These are phyloP conservation scores for Noccaea bulbosa DNA, from an alignment of 345 rosid species.

Conservation along the genomic window DNA sequence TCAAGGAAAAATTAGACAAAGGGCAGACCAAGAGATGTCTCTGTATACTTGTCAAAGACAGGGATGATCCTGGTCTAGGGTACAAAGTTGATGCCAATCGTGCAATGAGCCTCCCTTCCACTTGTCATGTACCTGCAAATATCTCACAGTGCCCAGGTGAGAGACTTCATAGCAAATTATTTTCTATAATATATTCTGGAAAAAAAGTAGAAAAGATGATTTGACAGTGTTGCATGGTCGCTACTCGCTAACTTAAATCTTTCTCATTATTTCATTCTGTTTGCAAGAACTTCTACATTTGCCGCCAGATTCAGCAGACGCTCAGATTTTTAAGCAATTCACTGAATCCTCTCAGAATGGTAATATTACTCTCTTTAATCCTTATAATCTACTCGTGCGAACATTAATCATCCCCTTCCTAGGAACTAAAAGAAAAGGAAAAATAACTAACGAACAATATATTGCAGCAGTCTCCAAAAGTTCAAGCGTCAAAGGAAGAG, in stretches of 20 bases:
- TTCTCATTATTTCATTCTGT: slow-evolving; percentile 23
- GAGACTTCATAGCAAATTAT: not conserved
- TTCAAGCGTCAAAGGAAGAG: slow-evolving; percentile 35
- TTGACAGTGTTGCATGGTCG: not conserved
- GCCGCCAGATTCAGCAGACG: slow-evolving; percentile 44
- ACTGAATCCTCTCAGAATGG: slow-evolving; percentile 28
- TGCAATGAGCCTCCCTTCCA: slow-evolving; percentile 48
- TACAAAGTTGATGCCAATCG: slow-evolving; percentile 51
- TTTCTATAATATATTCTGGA: not conserved
- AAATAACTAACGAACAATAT: not conserved
- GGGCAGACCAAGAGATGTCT: slow-evolving; percentile 50
- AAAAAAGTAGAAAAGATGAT: not conserved
- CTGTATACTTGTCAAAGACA: slow-evolving; percentile 47
- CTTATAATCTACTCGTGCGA: not conserved
- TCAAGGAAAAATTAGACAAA: slow-evolving; percentile 36
- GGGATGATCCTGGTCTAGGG: slow-evolving; percentile 49
- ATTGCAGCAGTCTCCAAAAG: slow-evolving; percentile 32
- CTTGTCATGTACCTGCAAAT: slow-evolving; percentile 47
- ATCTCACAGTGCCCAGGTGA: slow-evolving; percentile 50
- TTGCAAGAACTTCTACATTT: slow-evolving; percentile 47
- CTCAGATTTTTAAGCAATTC: slow-evolving; percentile 46
- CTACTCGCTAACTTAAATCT: not conserved
- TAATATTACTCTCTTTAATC: not conserved
- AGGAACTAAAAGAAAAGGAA: not conserved
- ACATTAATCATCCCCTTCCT: slow-evolving; percentile 1